Evolutionary conservation across 2,329 filamentous ascomycete species (phyloP).

Genomic region (Penicillium brasilianum): DNA sequence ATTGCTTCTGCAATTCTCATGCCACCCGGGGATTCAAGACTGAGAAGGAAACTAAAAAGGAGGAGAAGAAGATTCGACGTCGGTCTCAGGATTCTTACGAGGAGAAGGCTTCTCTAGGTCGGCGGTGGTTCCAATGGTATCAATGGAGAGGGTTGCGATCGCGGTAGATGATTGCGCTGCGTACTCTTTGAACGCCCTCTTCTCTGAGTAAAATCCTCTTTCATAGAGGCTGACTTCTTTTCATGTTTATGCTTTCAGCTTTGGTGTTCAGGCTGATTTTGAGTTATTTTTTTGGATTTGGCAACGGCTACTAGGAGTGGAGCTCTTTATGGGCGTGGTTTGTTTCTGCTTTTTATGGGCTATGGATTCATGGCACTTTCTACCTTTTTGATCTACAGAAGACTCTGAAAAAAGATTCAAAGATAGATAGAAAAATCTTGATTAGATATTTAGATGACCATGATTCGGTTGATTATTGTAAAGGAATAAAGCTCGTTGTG

Average conservation of each 20-base stretch:
- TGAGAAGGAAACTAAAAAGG: constrained; percentile 38
- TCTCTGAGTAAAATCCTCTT: too few relatives aligned
- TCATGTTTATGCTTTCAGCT: constrained; percentile 18
- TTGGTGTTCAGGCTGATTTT: constrained; percentile 22
- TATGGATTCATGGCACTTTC: background rate
- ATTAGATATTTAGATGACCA: background rate
- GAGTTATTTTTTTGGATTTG: background rate
- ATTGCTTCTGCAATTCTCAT: constrained; percentile 46
- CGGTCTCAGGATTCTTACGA: constrained; percentile 31
- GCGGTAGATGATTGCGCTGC: constrained; percentile 18
- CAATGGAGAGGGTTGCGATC: constrained; percentile 36
- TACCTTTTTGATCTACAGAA: background rate
- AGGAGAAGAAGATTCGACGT: constrained; percentile 28
- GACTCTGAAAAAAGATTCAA: background rate
- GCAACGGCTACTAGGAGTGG: background rate
- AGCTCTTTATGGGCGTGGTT: background rate
- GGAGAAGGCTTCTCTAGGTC: constrained; percentile 33
- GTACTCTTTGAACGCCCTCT: background rate
- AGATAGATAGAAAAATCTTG: background rate
- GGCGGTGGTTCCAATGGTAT: constrained; percentile 38
- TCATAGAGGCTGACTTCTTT: background rate
- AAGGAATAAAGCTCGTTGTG: background rate
- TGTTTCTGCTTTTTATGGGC: background rate
- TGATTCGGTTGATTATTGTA: background rate
- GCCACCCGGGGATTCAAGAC: constrained; percentile 40